Conservation (phyloP, 2,329 filamentous ascomycete species). For the Fusarium armeniacum region DNA sequence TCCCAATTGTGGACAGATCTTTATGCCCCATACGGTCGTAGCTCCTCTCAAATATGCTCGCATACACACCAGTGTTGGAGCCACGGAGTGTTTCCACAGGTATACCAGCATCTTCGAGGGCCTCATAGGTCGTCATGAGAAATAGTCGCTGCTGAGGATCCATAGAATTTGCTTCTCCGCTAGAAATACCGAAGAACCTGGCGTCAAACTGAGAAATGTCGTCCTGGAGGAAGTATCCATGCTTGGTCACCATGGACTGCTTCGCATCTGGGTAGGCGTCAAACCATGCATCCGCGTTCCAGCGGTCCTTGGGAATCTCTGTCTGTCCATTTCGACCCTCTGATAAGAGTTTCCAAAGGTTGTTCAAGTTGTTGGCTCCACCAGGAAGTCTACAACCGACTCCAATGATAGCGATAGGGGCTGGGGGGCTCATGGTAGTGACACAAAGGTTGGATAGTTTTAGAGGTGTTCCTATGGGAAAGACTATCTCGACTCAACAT, state of each 20-base stretch:
- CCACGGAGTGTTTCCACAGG: constrained; percentile 5
- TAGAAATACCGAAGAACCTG: constrained; percentile 17
- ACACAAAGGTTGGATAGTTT: too few species aligned
- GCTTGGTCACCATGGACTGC: constrained; percentile 16
- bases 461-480: background rate
- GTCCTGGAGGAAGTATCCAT: constrained; percentile 10
- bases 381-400: constrained; percentile 14
- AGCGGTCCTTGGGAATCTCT: constrained; percentile 14
- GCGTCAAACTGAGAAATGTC: constrained; percentile 19
- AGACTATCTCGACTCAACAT: background rate
- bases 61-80: constrained; percentile 15
- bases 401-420: constrained; percentile 9
- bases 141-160: constrained; percentile 7
- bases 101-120: constrained; percentile 14
- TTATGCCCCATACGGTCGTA: constrained; percentile 20
- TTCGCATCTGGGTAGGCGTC: constrained; percentile 18
- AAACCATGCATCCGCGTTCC: constrained; percentile 11
- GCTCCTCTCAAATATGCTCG: constrained; percentile 20
- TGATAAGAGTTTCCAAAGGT: constrained; percentile 6
- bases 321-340: constrained; percentile 1
- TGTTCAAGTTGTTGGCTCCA: constrained; percentile 18
- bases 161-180: constrained; percentile 4
- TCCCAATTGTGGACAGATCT: constrained; percentile 12
- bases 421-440: background rate
- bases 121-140: constrained; percentile 17